A percentile compares a stretch with the other conserved stretches of the same genome.
Conservation (phyloP, 2,329 filamentous ascomycete genomes). For the Ascochyta rabiei region DNA sequence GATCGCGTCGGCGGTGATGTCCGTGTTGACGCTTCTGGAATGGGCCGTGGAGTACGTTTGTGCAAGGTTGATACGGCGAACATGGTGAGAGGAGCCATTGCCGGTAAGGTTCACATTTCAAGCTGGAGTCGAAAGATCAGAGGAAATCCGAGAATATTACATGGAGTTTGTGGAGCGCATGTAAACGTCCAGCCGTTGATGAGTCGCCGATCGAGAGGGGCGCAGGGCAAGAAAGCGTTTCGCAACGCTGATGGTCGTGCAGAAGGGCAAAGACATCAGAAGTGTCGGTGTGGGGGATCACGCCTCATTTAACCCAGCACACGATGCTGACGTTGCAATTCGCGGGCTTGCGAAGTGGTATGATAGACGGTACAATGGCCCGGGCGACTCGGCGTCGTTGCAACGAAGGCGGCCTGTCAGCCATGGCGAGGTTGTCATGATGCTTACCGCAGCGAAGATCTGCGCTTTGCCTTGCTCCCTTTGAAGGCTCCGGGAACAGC, state of each 20-base stretch:
- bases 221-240: not conserved
- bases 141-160: not conserved
- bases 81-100: conserved; percentile 34
- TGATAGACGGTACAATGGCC: conserved; percentile 6
- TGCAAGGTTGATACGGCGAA: conserved; percentile 13
- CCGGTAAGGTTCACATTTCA: conserved; percentile 8
- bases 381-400: conserved; percentile 1
- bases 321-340: conserved; percentile 7
- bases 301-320: conserved; percentile 3
- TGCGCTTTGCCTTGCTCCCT: not conserved
- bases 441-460: conserved; percentile 28
- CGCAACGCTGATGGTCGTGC: conserved; percentile 11
- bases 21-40: conserved; percentile 27
- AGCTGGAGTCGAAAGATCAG: not conserved
- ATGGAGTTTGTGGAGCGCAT: not conserved
- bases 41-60: conserved; percentile 28
- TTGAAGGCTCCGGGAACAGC: conserved; percentile 8
- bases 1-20: conserved; percentile 37
- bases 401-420: conserved; percentile 21
- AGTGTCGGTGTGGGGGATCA: conserved; percentile 9
- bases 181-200: not conserved
- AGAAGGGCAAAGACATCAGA: not conserved
- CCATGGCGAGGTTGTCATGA: conserved; percentile 22
- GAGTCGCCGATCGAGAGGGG: not conserved
- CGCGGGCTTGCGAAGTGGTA: not conserved